phyloP scores from a whole-genome alignment of 345 rosid species.

The Toxicodendron radicans region DNA sequence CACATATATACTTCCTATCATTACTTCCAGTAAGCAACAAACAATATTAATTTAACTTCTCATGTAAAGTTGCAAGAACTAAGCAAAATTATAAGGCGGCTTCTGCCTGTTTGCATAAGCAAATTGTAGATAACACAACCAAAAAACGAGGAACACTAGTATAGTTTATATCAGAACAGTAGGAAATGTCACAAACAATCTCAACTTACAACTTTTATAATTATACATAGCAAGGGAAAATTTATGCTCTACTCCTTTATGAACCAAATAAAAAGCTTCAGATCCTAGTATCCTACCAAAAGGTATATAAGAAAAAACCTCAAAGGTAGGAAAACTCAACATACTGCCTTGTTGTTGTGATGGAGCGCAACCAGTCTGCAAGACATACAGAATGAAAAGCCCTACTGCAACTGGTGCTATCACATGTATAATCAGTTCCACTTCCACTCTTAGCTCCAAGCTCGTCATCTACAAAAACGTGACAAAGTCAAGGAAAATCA shows the following conservation, averaged over 20 bases:
- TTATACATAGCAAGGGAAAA: not conserved
- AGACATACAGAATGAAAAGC: constrained; percentile 74
- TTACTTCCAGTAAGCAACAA: not conserved
- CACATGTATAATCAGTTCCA: constrained; percentile 65
- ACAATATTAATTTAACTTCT: constrained; percentile 1
- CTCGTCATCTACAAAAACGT: constrained; percentile 53
- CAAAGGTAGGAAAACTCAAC: constrained; percentile 29
- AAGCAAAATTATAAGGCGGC: not conserved
- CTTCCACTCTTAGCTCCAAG: constrained; percentile 59
- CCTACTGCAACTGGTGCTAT: constrained; percentile 64
- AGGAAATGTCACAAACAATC: constrained; percentile 9
- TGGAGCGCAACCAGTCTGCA: constrained; percentile 77
- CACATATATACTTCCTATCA: not conserved
- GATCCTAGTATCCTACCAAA: not conserved
- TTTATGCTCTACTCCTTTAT: not conserved
- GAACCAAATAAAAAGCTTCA: constrained; percentile 17
- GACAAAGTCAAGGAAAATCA: constrained; percentile 16
- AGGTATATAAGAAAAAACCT: not conserved
- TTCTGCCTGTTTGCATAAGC: constrained; percentile 10
- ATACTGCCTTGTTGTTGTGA: constrained; percentile 81
- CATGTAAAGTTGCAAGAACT: not conserved
- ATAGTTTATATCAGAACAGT: not conserved
- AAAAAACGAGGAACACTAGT: constrained; percentile 10
- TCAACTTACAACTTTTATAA: constrained; percentile 1
- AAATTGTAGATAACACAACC: not conserved